These are phyloP conservation scores for Atalantia buxifolia DNA, from an alignment of 345 rosid species.

Conservation along the genomic window DNA sequence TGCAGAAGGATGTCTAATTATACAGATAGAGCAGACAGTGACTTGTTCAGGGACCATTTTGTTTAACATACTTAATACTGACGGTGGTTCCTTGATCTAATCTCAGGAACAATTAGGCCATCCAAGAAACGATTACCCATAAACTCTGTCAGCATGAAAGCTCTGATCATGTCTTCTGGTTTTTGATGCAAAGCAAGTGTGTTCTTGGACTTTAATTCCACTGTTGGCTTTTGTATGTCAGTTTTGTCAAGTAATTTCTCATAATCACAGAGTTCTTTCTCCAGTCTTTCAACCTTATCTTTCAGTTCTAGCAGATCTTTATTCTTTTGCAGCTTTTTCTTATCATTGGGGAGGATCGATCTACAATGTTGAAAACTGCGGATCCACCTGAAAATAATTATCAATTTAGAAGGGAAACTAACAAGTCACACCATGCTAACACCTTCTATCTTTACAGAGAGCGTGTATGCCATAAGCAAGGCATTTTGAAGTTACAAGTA, in stretches of 20 bases:
- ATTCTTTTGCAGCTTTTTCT: conserved; percentile 1
- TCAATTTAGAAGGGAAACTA: background rate
- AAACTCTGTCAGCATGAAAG: conserved; percentile 6
- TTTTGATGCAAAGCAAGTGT: background rate
- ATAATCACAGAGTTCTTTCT: conserved; percentile 14
- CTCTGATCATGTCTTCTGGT: conserved; percentile 12
- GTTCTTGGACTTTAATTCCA: background rate
- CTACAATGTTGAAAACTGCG: conserved; percentile 1
- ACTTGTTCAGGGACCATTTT: no score
- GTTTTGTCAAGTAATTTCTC: background rate
- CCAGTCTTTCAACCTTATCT: conserved; percentile 8
- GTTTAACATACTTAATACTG: background rate
- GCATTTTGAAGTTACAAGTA: background rate
- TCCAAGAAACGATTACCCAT: background rate
- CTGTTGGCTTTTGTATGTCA: background rate
- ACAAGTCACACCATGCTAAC: background rate
- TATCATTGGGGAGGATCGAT: background rate
- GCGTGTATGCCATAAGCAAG: background rate
- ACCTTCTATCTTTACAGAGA: background rate
- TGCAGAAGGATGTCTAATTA: background rate
- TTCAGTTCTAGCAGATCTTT: conserved; percentile 9
- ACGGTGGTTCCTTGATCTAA: background rate
- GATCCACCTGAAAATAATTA: conserved; percentile 14
- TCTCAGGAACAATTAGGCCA: background rate
- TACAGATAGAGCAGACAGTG: no score